Evolutionary conservation across 1,284 basidiomycete species (phyloP), one percentile per base, ranked within the genome.

Genomic region (Leccinum idahoense): DNA sequence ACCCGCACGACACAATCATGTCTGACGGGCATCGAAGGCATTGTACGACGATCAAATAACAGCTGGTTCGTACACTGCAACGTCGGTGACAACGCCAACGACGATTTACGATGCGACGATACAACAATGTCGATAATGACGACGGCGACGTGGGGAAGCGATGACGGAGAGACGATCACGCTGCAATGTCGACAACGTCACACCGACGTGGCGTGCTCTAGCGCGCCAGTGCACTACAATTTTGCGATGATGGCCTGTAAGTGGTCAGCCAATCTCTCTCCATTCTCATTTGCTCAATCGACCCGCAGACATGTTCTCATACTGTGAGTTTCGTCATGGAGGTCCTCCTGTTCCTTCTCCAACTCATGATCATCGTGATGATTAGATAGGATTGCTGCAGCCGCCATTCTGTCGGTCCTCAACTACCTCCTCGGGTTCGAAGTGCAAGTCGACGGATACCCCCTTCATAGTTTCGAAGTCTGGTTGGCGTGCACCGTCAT

Each of bases 21-120:
- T 23, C 23, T 23, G 23, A 23, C 23, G 4, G 96, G 97, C 18
- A 99, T 99, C 68, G 87, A 93, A 41, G 96, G 96, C 2, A 99
- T 96, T 1, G 96, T 99, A 3, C 86, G 96, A 18, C 83, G 96
- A 32, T 95, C 93, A 20, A 94, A 91, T 1, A 96, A 99, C 74
- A 89, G 87, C 63, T 91, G 93, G 87, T 96, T 98, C 74, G 96
- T 98, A 0, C 96, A 99, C 76, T 98, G 96, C 76, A 99, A 99
- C 76, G 90, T 99, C 67, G 92, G 90, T 91, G 35, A 37, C 35
- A 37, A 37, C 35, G 35, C 35, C 35, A 37, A 37, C 5, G 35
- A 37, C 35, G 35, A 37, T 37, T 37, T 37, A 37, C 35, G 35
- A 37, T 37, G 35, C 35, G 35, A 37, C 35, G 35, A 37, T 37